Percentiles rank a stretch among this genome's conserved stretches.
Evolutionary conservation across 768 basidiomycete genomes (phyloP).

Genomic region (Leucosporidium creatinivorum): DNA sequence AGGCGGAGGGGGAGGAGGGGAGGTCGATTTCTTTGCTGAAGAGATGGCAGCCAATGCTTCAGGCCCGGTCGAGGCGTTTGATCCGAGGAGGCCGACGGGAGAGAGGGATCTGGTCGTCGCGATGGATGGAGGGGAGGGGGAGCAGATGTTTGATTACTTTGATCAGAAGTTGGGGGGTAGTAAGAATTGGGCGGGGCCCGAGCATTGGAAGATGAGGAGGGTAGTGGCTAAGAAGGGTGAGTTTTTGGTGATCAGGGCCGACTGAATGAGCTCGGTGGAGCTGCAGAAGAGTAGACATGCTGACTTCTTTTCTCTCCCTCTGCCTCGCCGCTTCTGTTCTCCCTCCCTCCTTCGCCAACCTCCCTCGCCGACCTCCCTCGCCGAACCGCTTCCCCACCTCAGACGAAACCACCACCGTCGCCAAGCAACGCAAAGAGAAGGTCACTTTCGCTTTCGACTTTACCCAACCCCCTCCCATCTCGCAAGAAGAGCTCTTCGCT

Average conservation of each 20-base stretch:
- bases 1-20: not conserved
- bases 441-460: conserved; percentile 80
- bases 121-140: conserved; percentile 47
- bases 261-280: no score
- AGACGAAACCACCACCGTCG: conserved; percentile 14
- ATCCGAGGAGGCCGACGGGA: not conserved
- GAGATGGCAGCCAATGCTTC: conserved; percentile 6
- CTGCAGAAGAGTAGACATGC: no score
- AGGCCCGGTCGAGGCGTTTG: not conserved
- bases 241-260: not conserved
- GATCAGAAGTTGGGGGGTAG: conserved; percentile 60
- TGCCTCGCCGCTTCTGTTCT: not conserved
- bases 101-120: conserved; percentile 6
- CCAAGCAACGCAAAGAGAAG: conserved; percentile 46
- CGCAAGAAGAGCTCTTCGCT: conserved; percentile 67
- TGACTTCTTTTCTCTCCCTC: no score
- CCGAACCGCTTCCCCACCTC: not conserved
- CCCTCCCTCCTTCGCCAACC: conserved; percentile 4
- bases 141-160: conserved; percentile 77
- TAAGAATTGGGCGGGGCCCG: conserved; percentile 98
- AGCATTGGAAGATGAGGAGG: conserved; percentile 86
- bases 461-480: conserved; percentile 53
- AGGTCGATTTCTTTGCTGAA: conserved; percentile 39
- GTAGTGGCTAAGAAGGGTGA: conserved; percentile 9
- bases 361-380: not conserved